These are phyloP conservation scores for Paspalum notatum DNA, from an alignment of 176 grass and related monocot species.

Conservation along the genomic window DNA sequence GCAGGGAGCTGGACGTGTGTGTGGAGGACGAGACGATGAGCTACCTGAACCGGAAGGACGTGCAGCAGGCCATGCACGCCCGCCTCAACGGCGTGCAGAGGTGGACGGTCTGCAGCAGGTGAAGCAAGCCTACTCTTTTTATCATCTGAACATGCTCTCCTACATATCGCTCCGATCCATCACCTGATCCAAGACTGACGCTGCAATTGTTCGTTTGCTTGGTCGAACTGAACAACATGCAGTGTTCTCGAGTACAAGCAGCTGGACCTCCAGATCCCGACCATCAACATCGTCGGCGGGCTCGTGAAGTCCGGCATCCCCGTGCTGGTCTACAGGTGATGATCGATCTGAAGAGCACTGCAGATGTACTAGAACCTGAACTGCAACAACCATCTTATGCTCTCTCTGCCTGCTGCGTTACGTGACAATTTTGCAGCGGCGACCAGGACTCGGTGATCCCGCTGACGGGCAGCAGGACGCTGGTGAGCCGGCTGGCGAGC, in stretches of 20 bases:
- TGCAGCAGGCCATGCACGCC: slow-evolving; percentile 76
- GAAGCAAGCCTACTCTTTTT: neutral
- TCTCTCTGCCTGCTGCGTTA: too few relatives aligned
- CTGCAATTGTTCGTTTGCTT: neutral
- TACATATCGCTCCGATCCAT: too few relatives aligned
- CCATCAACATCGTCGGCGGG: slow-evolving; percentile 71
- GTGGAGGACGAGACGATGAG: slow-evolving; percentile 89
- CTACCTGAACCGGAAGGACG: slow-evolving; percentile 91
- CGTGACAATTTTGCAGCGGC: slow-evolving; percentile 52
- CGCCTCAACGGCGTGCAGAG: slow-evolving; percentile 66
- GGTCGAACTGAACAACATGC: neutral
- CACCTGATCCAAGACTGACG: neutral
- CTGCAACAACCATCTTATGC: neutral
- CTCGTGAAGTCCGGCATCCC: slow-evolving; percentile 76
- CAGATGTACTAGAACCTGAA: neutral
- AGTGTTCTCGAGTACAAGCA: slow-evolving; percentile 95
- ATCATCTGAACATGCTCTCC: neutral
- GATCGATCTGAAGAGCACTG: neutral
- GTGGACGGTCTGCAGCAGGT: slow-evolving; percentile 98
- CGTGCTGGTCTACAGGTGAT: slow-evolving; percentile 87
- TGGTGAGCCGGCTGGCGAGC: slow-evolving; percentile 67
- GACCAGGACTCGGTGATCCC: slow-evolving; percentile 99
- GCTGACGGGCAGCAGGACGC: slow-evolving; percentile 81
- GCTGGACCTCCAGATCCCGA: slow-evolving; percentile 82
- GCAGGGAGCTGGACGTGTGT: slow-evolving; percentile 85